These are phyloP conservation scores for Paramarasmius palmivorus DNA, from an alignment of 1,284 basidiomycete genomes.

Conservation along the genomic window DNA sequence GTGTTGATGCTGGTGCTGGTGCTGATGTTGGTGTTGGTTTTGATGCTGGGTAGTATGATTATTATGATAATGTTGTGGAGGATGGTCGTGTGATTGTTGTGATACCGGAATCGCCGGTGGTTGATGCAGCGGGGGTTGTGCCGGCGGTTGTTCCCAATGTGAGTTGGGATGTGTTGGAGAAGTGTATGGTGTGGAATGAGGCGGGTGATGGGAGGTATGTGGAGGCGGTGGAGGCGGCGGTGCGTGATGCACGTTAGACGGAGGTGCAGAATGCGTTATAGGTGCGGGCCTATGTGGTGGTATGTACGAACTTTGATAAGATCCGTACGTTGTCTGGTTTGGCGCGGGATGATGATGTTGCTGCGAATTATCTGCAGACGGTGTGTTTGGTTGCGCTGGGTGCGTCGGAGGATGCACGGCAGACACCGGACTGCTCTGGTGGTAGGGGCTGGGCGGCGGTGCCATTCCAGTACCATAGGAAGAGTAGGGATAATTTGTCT, in stretches of 20 bases:
- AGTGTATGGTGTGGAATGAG: constrained; percentile 20
- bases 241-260: constrained; percentile 10
- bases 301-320: constrained; percentile 33
- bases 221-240: constrained; percentile 20
- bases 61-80: constrained; percentile 16
- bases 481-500: constrained; percentile 27
- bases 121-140: constrained; percentile 8
- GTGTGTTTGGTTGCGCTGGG: constrained; percentile 20
- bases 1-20: constrained; percentile 27
- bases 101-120: constrained; percentile 11
- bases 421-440: constrained; percentile 28
- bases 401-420: constrained; percentile 23
- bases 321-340: constrained; percentile 29
- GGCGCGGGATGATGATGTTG: constrained; percentile 33
- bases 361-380: constrained; percentile 31
- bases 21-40: constrained; percentile 21
- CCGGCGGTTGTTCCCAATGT: too few species aligned
- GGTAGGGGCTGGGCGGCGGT: constrained; percentile 33
- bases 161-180: too few species aligned
- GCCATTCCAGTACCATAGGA: constrained; percentile 29
- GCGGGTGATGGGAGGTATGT: constrained; percentile 20
- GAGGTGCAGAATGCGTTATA: constrained; percentile 23
- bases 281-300: constrained; percentile 28
- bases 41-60: not conserved
- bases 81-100: constrained; percentile 16